Evolutionary conservation across 495 filamentous ascomycete genomes (phyloP).

Genomic region (Massariosphaeria phaeospora): DNA sequence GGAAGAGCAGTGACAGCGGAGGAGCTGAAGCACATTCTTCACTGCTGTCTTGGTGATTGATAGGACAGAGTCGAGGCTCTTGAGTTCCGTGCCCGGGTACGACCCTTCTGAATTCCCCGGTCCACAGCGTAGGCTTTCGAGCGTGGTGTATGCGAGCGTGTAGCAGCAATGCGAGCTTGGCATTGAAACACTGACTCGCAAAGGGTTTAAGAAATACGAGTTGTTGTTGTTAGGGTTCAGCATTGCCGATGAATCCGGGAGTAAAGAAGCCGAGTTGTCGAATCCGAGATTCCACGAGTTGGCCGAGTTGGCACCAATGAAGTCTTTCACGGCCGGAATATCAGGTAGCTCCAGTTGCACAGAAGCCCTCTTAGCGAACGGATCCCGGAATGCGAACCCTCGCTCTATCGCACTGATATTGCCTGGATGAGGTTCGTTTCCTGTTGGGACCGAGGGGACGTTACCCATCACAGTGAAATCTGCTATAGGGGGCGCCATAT

Average conservation of each 20-base stretch:
- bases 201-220: slow-evolving; percentile 5
- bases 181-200: slow-evolving; percentile 2
- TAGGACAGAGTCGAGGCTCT: slow-evolving; percentile 27
- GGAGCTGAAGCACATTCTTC: slow-evolving; percentile 20
- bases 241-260: background rate
- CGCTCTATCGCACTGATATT: slow-evolving; percentile 6
- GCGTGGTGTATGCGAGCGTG: slow-evolving; percentile 20
- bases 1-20: slow-evolving; percentile 25
- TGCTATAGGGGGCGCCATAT: no score
- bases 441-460: background rate
- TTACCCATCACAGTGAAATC: no score
- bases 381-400: slow-evolving; percentile 20
- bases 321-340: slow-evolving; percentile 24
- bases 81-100: background rate
- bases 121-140: slow-evolving; percentile 17
- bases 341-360: slow-evolving; percentile 9
- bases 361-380: slow-evolving; percentile 17
- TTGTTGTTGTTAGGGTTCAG: slow-evolving; percentile 7
- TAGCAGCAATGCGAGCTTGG: slow-evolving; percentile 25
- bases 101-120: background rate
- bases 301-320: slow-evolving; percentile 16
- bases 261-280: slow-evolving; percentile 3
- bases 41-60: slow-evolving; percentile 21
- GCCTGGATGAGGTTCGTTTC: no score
- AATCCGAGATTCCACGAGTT: slow-evolving; percentile 5